These are phyloP conservation scores for Candida boleticola DNA, from an alignment of 805 yeast genomes.

Conservation along the genomic window DNA sequence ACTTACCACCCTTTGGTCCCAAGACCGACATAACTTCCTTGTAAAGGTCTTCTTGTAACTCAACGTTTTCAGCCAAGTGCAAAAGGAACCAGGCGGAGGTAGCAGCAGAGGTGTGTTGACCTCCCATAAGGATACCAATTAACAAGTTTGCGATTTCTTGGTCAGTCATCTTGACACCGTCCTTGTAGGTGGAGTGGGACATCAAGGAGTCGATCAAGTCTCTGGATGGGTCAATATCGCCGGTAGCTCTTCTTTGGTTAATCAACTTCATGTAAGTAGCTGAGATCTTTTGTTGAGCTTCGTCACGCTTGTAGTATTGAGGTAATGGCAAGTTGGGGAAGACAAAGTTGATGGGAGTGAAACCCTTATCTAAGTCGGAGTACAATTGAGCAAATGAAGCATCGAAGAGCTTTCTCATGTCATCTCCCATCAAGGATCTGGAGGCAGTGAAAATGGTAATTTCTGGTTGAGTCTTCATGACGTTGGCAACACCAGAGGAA, in stretches of 20 bases:
- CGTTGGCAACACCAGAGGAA: conserved; percentile 52
- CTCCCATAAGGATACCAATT: conserved; percentile 98
- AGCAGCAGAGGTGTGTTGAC: conserved; percentile 96
- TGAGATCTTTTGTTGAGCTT: conserved; percentile 81
- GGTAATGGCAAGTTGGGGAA: conserved; percentile 93
- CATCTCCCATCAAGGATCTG: conserved; percentile 86
- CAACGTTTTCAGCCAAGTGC: conserved; percentile 85
- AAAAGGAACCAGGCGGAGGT: conserved; percentile 94
- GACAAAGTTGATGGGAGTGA: conserved; percentile 92
- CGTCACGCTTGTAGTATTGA: conserved; percentile 78
- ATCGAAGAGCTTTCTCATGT: conserved; percentile 80
- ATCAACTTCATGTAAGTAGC: conserved; percentile 79
- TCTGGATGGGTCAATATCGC: conserved; percentile 72
- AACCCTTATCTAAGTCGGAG: conserved; percentile 93
- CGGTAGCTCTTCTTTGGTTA: conserved; percentile 64
- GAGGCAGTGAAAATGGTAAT: conserved; percentile 96
- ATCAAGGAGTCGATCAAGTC: conserved; percentile 88
- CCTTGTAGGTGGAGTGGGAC: conserved; percentile 82
- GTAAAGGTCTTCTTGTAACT: conserved; percentile 77
- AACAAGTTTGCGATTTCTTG: conserved; percentile 89
- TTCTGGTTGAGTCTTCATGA: conserved; percentile 87
- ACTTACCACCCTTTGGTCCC: conserved; percentile 45
- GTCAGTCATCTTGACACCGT: conserved; percentile 92
- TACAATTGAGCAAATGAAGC: conserved; percentile 81
- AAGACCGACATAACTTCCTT: conserved; percentile 69